These are phyloP conservation scores for Claviceps humidiphila DNA, from an alignment of 2,329 filamentous ascomycete species.

Conservation along the genomic window DNA sequence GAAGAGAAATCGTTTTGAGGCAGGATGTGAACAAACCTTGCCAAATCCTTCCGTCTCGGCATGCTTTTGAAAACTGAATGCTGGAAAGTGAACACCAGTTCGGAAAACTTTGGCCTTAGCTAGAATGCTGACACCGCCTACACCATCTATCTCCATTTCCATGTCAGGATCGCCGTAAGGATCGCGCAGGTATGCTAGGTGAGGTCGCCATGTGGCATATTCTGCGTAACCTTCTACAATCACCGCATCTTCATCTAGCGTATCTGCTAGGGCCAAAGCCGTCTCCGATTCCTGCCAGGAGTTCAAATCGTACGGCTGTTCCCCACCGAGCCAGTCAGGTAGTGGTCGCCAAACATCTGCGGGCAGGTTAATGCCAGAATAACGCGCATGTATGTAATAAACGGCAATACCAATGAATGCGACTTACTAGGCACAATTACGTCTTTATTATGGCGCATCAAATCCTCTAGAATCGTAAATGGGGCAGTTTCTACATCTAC, in stretches of 20 bases:
- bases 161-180: conserved; percentile 97
- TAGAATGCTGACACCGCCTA: conserved; percentile 92
- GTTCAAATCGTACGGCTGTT: conserved; percentile 96
- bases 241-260: conserved; percentile 91
- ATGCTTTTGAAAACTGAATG: conserved; percentile 97
- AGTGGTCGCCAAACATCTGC: conserved; percentile 95
- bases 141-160: conserved; percentile 98
- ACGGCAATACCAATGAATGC: not conserved
- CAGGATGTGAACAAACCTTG: conserved; percentile 51
- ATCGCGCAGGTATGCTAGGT: conserved; percentile 90
- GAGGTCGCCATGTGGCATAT: conserved; percentile 95
- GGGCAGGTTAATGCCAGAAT: conserved; percentile 12
- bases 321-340: conserved; percentile 94
- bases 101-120: conserved; percentile 94
- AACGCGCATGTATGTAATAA: not conserved
- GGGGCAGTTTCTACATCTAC: conserved; percentile 96
- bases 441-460: conserved; percentile 98
- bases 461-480: conserved; percentile 88
- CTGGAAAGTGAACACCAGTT: conserved; percentile 90
- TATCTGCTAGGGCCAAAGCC: conserved; percentile 82
- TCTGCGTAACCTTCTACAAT: conserved; percentile 98
- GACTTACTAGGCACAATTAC: conserved; percentile 92
- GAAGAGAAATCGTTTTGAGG: not conserved
- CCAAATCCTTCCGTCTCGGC: conserved; percentile 97
- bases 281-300: conserved; percentile 99